phyloP scores from a whole-genome alignment of 305 asterid species.

The Fraxinus greggii region DNA sequence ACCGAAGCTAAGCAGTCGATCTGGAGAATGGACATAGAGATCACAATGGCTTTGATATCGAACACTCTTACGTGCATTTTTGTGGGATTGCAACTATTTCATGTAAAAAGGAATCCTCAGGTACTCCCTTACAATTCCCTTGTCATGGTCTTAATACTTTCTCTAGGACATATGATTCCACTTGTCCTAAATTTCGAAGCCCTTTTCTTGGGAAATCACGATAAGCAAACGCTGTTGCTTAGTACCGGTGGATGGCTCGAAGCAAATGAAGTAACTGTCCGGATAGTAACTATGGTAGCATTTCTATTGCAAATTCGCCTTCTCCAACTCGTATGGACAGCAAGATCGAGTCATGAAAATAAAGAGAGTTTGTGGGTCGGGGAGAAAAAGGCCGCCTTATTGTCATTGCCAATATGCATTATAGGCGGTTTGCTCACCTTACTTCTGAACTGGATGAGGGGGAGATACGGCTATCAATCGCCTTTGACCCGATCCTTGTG shows the following conservation, averaged over 20 bases:
- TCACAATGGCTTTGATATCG: constrained; percentile 53
- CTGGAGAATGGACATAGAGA: constrained; percentile 75
- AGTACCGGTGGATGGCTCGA: constrained; percentile 49
- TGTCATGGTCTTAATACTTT: constrained; percentile 48
- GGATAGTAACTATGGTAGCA: constrained; percentile 49
- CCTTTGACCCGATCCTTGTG: constrained; percentile 20
- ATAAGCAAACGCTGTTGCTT: constrained; percentile 26
- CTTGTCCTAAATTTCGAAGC: constrained; percentile 65
- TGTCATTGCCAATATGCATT: constrained; percentile 35
- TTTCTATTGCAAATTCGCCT: constrained; percentile 51
- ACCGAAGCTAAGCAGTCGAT: constrained; percentile 28
- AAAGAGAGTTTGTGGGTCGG: constrained; percentile 25
- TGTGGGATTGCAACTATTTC: constrained; percentile 43
- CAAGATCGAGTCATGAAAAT: constrained; percentile 26
- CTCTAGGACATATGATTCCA: constrained; percentile 54
- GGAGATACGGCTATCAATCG: neutral
- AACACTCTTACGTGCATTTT: constrained; percentile 51
- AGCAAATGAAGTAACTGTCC: constrained; percentile 45
- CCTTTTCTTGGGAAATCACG: constrained; percentile 28
- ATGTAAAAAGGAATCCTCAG: constrained; percentile 44
- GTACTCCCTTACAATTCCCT: constrained; percentile 42
- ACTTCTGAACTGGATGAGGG: constrained; percentile 35
- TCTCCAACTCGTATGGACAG: constrained; percentile 54
- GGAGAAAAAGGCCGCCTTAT: constrained; percentile 36
- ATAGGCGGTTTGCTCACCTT: constrained; percentile 44